phyloP scores from a whole-genome alignment of 257 asterid species.

The Capsicum pubescens region DNA sequence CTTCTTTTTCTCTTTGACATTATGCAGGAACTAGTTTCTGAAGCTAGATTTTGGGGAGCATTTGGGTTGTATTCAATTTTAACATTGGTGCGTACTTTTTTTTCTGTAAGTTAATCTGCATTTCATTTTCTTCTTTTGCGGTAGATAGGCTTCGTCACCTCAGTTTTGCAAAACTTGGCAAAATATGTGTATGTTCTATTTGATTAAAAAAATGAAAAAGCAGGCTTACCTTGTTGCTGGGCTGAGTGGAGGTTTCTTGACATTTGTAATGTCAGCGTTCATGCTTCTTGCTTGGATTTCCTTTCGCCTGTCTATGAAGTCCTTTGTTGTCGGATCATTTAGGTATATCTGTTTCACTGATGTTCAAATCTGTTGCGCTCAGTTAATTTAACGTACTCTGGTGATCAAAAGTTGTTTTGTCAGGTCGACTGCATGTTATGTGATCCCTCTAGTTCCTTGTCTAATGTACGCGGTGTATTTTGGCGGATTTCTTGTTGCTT shows the following conservation, averaged over 20 bases:
- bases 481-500: constrained; percentile 83
- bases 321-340: constrained; percentile 69
- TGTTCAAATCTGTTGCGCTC: constrained; percentile 18
- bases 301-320: constrained; percentile 60
- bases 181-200: constrained; percentile 5
- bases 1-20: constrained; percentile 13
- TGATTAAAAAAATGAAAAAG: constrained; percentile 29
- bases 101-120: constrained; percentile 13
- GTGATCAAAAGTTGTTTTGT: constrained; percentile 42
- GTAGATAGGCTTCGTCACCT: constrained; percentile 19
- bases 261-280: constrained; percentile 65
- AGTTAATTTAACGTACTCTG: constrained; percentile 28
- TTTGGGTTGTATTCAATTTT: constrained; percentile 86
- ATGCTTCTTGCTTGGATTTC: constrained; percentile 91
- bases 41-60: constrained; percentile 99
- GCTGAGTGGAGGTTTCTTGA: constrained; percentile 83
- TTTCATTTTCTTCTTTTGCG: constrained; percentile 10
- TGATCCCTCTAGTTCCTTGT: constrained; percentile 78
- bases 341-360: constrained; percentile 49
- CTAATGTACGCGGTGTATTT: constrained; percentile 73
- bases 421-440: constrained; percentile 88
- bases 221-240: constrained; percentile 88
- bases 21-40: constrained; percentile 74
- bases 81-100: constrained; percentile 65
- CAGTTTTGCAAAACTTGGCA: not conserved